These are phyloP conservation scores for Eutrema japonicum DNA, from an alignment of 345 rosid genomes.

Conservation along the genomic window DNA sequence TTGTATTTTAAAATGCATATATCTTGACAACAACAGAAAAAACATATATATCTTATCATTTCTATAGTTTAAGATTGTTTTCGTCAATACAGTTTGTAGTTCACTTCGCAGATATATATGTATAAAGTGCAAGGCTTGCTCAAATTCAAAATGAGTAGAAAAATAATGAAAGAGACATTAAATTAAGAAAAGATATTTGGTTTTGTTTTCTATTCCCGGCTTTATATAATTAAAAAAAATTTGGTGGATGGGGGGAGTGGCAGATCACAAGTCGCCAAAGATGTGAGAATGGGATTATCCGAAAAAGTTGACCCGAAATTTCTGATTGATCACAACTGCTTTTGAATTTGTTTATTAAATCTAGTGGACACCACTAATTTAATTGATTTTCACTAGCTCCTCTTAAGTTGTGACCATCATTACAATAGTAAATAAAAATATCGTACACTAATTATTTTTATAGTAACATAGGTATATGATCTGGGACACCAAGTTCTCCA, in stretches of 20 bases:
- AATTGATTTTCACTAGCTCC: constrained; percentile 21
- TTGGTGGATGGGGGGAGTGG: constrained; percentile 49
- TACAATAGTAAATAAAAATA: constrained; percentile 9
- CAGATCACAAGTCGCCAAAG: constrained; percentile 41
- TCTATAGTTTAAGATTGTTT: not conserved
- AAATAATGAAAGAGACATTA: constrained; percentile 14
- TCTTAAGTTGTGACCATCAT: constrained; percentile 28
- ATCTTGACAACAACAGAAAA: not conserved
- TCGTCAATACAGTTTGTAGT: constrained; percentile 3
- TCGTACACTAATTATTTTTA: not conserved
- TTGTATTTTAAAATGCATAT: not conserved
- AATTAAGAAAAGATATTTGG: constrained; percentile 27
- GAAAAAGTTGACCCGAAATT: constrained; percentile 41
- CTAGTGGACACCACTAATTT: constrained; percentile 33
- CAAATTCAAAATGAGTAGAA: constrained; percentile 18
- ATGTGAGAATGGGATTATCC: constrained; percentile 34
- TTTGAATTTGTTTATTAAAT: constrained; percentile 26
- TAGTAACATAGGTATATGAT: constrained; percentile 18
- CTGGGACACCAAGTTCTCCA: constrained; percentile 38
- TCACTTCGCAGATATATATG: not conserved
- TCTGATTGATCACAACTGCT: constrained; percentile 38
- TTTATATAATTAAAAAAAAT: constrained; percentile 1
- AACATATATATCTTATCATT: not conserved
- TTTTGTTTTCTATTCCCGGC: constrained; percentile 27
- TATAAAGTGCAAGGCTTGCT: not conserved